Base-by-base conservation (phyloP, 2,329 filamentous ascomycete genomes). In the Colletotrichum horii region DNA sequence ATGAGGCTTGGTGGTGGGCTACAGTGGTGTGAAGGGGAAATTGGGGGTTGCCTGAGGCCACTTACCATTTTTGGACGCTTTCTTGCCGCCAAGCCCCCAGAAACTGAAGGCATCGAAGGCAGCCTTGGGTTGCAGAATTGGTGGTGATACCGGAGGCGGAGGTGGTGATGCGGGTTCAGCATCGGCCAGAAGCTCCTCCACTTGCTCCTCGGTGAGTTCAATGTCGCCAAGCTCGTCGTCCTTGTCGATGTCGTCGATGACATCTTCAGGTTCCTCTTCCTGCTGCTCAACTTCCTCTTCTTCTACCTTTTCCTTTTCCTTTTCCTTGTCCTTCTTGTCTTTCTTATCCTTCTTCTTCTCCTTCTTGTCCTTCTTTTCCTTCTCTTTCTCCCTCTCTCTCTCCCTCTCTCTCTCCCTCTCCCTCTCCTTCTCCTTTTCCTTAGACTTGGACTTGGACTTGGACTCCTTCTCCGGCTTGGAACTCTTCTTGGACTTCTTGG, bases 21-120 rank as follows among this genome's bases (percentile, higher is more conserved):
- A 76, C 65, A 60, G 55, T 75, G 73, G 28, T 61, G 12, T n/a
- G 24, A 14, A 74, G 77, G 77, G 66, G 78, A 69, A 69, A 71
- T 78, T 69, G 70, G 66, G 34, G 52, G 56, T 71, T 77, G 72
- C 71, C 79, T 81, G 80, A 78, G 80, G 80, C 74, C 76, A 82
- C 80, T 78, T 79, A 85, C 84, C 85, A 83, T 87, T 87, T 79
- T 85, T 86, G 67, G 81, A 75, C 43, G 76, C 62, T 78, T 88
- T 89, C 77, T 88, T 89, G 80, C 88, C 90, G 73, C 85, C 81
- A 75, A 83, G 67, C 8, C 90, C 89, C 91, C 90, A 92, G 84
- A 92, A 91, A 78, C 87, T 87, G 81, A 92, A 92, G 1, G 88
- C 81, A 73, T 88, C 85, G 56, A 79, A 80, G 71, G 85, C 82